Percentiles rank a stretch among this genome's conserved stretches.
Conservation (phyloP, 2,329 filamentous ascomycete species). For the Neocatenulostroma microsporum region DNA sequence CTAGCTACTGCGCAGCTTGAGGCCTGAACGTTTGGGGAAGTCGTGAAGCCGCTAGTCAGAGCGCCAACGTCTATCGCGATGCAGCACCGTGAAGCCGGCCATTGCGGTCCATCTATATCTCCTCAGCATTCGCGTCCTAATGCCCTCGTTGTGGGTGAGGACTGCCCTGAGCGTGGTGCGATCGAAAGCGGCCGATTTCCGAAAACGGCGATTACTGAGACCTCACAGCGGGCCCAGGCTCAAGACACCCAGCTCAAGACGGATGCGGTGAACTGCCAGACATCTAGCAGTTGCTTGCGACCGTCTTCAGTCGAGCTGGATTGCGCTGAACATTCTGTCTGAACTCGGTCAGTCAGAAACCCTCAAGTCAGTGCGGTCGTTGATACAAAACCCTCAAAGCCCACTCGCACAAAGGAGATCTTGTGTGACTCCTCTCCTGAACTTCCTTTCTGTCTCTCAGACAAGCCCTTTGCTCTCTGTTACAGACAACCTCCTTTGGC, state of each 20-base stretch:
- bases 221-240: conserved; percentile 22
- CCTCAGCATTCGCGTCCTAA: conserved; percentile 3
- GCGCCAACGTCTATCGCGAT: conserved; percentile 18
- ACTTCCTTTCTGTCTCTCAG: conserved; percentile 22
- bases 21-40: conserved; percentile 23
- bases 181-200: conserved; percentile 20
- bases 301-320: conserved; percentile 22
- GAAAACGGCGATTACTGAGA: conserved; percentile 27
- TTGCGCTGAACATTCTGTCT: conserved; percentile 8
- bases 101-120: conserved; percentile 14
- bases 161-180: conserved; percentile 9
- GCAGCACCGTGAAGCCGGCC: conserved; percentile 14
- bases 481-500: conserved; percentile 3
- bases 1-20: conserved; percentile 16
- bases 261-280: conserved; percentile 23
- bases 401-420: conserved; percentile 27
- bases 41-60: conserved; percentile 18
- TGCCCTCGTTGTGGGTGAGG: not conserved
- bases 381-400: conserved; percentile 26
- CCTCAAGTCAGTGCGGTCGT: conserved; percentile 3
- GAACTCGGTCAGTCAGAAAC: conserved; percentile 15
- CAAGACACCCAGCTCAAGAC: conserved; percentile 19
- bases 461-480: conserved; percentile 13
- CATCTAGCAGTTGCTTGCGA: conserved; percentile 8
- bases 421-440: conserved; percentile 22